These are phyloP conservation scores for Hordeum vulgare DNA, from an alignment of 176 grass and related monocot genomes.

Conservation along the genomic window MorexV3_pseudomolecules_assembly NC_058524.1:75942140-75942639, in stretches of 20 bases:
- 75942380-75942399: background rate
- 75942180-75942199: slow-evolving; percentile 66
- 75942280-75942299: slow-evolving; percentile 86
- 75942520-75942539: slow-evolving; percentile 66
- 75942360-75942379: slow-evolving; percentile 87
- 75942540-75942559: slow-evolving; percentile 53
- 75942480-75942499: background rate
- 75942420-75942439: no score
- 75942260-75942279: slow-evolving; percentile 46
- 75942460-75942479: no score
- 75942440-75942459: no score
- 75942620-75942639: background rate
- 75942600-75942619: background rate
- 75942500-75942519: slow-evolving; percentile 58
- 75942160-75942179: slow-evolving; percentile 94
- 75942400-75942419: no score
- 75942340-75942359: slow-evolving; percentile 72
- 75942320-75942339: slow-evolving; percentile 70
- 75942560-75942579: slow-evolving; percentile 45
- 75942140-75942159: slow-evolving; percentile 63
- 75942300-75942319: slow-evolving; percentile 63
- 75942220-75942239: slow-evolving; percentile 75
- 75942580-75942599: background rate
- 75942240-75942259: slow-evolving; percentile 55
- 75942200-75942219: slow-evolving; percentile 55